Evolutionary conservation across 2,329 filamentous ascomycete genomes (phyloP).

Genomic region (Aspergillus sp.): DNA sequence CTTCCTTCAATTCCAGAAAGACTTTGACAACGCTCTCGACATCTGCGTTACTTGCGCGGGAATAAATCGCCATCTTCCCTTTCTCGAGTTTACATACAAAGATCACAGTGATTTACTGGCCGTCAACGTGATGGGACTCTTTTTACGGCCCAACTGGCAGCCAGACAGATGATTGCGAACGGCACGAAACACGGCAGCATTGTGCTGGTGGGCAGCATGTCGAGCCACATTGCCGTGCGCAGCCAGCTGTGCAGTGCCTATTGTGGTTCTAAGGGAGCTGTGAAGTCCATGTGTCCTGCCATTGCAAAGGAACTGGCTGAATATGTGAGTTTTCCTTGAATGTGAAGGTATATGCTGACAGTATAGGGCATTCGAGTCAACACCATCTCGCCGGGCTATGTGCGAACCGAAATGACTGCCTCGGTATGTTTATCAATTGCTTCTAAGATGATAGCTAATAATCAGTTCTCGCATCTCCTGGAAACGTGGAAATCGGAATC

Average conservation of each 20-base stretch:
- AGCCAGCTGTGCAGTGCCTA: conserved; percentile 47
- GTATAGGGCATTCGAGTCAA: conserved; percentile 39
- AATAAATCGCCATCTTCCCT: conserved; percentile 41
- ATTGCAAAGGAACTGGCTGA: conserved; percentile 43
- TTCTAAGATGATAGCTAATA: conserved; percentile 1
- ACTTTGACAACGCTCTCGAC: conserved; percentile 36
- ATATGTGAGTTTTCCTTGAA: conserved; percentile 21
- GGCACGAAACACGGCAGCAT: conserved; percentile 49
- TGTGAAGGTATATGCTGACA: neutral
- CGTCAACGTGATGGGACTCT: conserved; percentile 43
- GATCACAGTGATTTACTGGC: conserved; percentile 38
- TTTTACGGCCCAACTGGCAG: conserved; percentile 46
- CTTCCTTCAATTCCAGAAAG: conserved; percentile 28
- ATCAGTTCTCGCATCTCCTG: conserved; percentile 42
- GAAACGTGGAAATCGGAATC: conserved; percentile 48
- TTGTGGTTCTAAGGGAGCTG: conserved; percentile 45
- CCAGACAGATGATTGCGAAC: conserved; percentile 49
- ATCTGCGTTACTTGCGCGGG: conserved; percentile 44
- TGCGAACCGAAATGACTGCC: conserved; percentile 29
- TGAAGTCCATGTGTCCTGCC: conserved; percentile 43
- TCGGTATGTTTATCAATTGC: conserved; percentile 14
- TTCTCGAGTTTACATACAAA: conserved; percentile 42
- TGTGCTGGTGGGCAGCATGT: conserved; percentile 51
- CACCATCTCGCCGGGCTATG: conserved; percentile 38
- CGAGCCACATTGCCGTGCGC: conserved; percentile 47